phyloP scores from a whole-genome alignment of 495 filamentous ascomycete genomes.

The Rhypophila decipiens region DNA sequence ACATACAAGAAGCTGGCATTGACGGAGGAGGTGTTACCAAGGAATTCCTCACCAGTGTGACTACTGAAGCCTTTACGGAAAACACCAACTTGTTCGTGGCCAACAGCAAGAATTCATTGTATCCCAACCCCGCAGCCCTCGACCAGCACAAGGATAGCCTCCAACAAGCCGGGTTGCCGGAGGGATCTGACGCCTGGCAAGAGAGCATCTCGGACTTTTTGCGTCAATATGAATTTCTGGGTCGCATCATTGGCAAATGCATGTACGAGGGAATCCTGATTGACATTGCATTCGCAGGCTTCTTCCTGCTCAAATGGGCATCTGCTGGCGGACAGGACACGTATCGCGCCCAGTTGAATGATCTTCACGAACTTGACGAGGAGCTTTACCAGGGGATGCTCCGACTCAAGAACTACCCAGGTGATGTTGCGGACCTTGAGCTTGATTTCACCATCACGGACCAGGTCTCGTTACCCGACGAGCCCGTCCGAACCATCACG shows the following conservation, averaged over 20 bases:
- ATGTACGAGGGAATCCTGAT: conserved; percentile 96
- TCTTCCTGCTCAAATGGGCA: conserved; percentile 95
- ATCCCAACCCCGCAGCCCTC: conserved; percentile 76
- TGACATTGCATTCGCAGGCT: conserved; percentile 87
- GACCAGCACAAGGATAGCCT: conserved; percentile 64
- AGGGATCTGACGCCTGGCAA: conserved; percentile 47
- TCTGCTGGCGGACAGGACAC: conserved; percentile 59
- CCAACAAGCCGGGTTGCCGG: conserved; percentile 43
- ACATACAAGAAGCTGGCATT: conserved; percentile 82
- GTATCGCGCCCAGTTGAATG: conserved; percentile 85
- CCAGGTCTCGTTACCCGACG: conserved; percentile 52
- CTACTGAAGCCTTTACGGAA: conserved; percentile 70
- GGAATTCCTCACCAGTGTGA: conserved; percentile 90
- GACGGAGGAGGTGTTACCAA: conserved; percentile 98
- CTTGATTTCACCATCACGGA: conserved; percentile 91
- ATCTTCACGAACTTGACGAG: conserved; percentile 86
- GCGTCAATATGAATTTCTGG: conserved; percentile 82
- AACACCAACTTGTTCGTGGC: conserved; percentile 58
- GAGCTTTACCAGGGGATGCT: conserved; percentile 89
- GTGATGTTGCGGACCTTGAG: conserved; percentile 71
- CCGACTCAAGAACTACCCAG: conserved; percentile 80
- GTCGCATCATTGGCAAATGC: conserved; percentile 91
- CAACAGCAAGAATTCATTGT: conserved; percentile 84
- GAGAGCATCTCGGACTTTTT: conserved; percentile 56
- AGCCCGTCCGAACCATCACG: conserved; percentile 51